Evolutionary conservation across 2,329 filamentous ascomycete genomes (phyloP).

Genomic region (Fusarium sp.): DNA sequence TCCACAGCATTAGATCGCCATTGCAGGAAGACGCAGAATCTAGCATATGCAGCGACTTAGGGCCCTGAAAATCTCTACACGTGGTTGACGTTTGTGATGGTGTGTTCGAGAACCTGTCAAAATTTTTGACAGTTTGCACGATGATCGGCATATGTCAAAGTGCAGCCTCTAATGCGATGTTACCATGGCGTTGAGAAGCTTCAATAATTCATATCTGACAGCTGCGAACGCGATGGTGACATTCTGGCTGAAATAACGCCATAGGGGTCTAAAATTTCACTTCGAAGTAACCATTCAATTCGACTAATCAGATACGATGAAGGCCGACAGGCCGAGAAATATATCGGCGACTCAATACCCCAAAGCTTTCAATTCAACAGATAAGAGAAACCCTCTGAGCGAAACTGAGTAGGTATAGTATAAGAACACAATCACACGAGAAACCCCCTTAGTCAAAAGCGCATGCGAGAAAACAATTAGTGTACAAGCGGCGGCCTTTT

Average conservation of each 20-base stretch:
- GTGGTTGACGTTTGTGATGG: neutral
- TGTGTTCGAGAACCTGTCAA: neutral
- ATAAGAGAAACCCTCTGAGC: too few species aligned
- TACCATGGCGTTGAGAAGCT: neutral
- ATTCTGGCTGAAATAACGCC: constrained; percentile 1
- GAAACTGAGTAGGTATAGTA: too few species aligned
- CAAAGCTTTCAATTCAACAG: too few species aligned
- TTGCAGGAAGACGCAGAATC: constrained; percentile 12
- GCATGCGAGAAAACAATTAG: too few species aligned
- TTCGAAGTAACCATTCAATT: fast-evolving
- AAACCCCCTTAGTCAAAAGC: too few species aligned
- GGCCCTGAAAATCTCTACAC: constrained; percentile 3
- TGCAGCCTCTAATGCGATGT: neutral
- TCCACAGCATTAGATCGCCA: neutral
- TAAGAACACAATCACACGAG: too few species aligned
- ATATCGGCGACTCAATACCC: too few species aligned
- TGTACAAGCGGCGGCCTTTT: too few species aligned
- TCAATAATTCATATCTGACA: neutral
- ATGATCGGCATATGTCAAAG: neutral
- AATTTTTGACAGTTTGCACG: neutral
- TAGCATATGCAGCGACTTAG: constrained; percentile 14
- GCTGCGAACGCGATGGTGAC: neutral
- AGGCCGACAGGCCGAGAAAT: neutral
- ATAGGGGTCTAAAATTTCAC: neutral
- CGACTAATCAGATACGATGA: fast-evolving